These are phyloP conservation scores for Auricularia sp. DNA, from an alignment of 768 basidiomycete species.

Conservation along the genomic window DNA sequence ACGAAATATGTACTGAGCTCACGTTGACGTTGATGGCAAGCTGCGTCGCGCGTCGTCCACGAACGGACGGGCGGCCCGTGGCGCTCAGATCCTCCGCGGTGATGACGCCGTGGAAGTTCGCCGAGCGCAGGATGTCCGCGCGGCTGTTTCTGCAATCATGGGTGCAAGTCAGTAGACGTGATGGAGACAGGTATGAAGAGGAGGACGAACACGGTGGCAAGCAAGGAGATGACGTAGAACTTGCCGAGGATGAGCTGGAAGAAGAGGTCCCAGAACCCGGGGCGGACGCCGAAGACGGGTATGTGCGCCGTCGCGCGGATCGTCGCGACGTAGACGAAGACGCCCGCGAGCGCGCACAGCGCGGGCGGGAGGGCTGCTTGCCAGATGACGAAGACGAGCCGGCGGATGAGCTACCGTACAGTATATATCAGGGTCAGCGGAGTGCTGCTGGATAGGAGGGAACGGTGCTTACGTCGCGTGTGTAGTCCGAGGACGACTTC, in stretches of 20 bases:
- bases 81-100: not conserved
- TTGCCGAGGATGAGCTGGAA: constrained; percentile 20
- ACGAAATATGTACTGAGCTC: not conserved
- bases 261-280: constrained; percentile 16
- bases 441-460: not conserved
- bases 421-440: not conserved
- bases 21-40: not conserved
- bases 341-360: not conserved
- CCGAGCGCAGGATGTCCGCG: not conserved
- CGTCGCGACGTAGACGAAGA: not conserved
- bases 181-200: not conserved
- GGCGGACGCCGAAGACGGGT: not conserved
- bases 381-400: not conserved
- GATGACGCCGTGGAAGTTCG: not conserved
- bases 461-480: not conserved
- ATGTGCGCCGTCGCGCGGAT: not conserved
- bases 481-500: not conserved
- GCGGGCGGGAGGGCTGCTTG: not conserved
- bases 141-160: not conserved
- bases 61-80: not conserved
- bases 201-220: constrained; percentile 17
- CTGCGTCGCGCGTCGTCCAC: not conserved
- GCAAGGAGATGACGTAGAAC: constrained; percentile 21
- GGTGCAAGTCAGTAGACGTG: not conserved
- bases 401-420: not conserved